Base-by-base conservation (phyloP, 164 flowering plant genomes). In the Buxus sempervirens region DNA sequence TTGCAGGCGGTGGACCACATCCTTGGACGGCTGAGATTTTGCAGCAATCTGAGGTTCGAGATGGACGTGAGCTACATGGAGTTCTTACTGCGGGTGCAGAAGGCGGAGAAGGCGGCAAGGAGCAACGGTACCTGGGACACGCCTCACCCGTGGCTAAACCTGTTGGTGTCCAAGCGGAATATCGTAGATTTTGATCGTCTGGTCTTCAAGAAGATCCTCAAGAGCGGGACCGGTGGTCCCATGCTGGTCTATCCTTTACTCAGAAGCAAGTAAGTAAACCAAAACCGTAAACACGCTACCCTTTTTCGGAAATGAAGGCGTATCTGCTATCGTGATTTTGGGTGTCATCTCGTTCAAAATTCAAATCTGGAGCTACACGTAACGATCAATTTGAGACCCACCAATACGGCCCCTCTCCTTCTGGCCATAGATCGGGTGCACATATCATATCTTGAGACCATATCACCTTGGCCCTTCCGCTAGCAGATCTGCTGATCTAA, bases 101-200 rank as follows among this genome's bases (percentile, higher is more conserved):
- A 66, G 0, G 83, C 63, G 19, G 95, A 91, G 78, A 72, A 76
- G 38, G 73, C 72, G 27, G 93, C 96, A 0, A 86, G 60, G 56
- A 84, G 80, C 27, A 81, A 62, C 38, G 97, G 98, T 3, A 80
- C 76, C 0, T 91, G 97, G 98, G 86, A 87, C 56, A 73, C 89
- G 18, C 94, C 98, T 8, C 98, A 94, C 80, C 98, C 97, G 8
- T 94, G 98, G 97, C 68, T 94, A 27, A 94, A 94, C 74, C 32
- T 94, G 27, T 80, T 91, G 71, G 82, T 94, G 1, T 83, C 96
- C 0, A 84, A 82, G 61, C 28, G 62, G 0, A 79, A 87, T 78
- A 85, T 94, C 18, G 75, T 59, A 1, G 82, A 77, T 20, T 91
- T 94, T 28, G 86, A 91, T 73, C 86, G 82, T 1, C 7, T 58